Percentiles rank a stretch among this genome's conserved stretches.
phyloP scores from a whole-genome alignment of 371 early-diverging fungal species.

The Mucor saturninus region DNA sequence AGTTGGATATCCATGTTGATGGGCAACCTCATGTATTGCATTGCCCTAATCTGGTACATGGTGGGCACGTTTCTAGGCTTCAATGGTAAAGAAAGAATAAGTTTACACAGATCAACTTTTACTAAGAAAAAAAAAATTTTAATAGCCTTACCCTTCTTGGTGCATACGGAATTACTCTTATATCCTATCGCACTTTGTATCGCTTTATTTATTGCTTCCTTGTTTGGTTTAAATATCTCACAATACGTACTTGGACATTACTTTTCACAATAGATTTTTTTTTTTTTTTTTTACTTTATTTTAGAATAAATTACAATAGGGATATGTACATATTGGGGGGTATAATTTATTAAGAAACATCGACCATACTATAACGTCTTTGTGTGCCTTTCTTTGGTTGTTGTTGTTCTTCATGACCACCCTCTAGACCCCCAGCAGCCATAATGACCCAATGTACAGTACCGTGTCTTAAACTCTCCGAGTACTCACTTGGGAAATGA shows the following conservation, averaged over 20 bases:
- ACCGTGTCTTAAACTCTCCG: slow-evolving; percentile 54
- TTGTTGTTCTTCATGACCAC: slow-evolving; percentile 25
- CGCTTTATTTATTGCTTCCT: slow-evolving; percentile 74
- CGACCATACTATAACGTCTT: slow-evolving; percentile 27
- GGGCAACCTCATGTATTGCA: slow-evolving; percentile 85
- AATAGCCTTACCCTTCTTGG: slow-evolving; percentile 86
- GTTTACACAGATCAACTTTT: no score
- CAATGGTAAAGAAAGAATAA: slow-evolving; percentile 58
- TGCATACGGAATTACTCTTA: slow-evolving; percentile 84
- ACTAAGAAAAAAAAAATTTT: background rate
- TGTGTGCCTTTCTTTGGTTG: slow-evolving; percentile 5
- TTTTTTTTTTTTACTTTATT: background rate
- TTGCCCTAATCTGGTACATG: slow-evolving; percentile 75
- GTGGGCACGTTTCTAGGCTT: slow-evolving; percentile 88
- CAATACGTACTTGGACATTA: slow-evolving; percentile 71
- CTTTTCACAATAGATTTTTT: slow-evolving; percentile 40
- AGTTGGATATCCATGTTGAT: slow-evolving; percentile 80
- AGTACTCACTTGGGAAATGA: slow-evolving; percentile 65
- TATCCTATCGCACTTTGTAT: slow-evolving; percentile 78
- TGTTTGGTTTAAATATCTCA: slow-evolving; percentile 83
- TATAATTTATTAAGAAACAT: slow-evolving; percentile 18
- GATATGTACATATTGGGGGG: background rate
- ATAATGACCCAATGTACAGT: slow-evolving; percentile 50
- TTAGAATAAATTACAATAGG: background rate
- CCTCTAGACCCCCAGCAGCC: slow-evolving; percentile 38